These are phyloP conservation scores for Passiflora organensis DNA, from an alignment of 345 rosid genomes.

Conservation along the genomic window DNA sequence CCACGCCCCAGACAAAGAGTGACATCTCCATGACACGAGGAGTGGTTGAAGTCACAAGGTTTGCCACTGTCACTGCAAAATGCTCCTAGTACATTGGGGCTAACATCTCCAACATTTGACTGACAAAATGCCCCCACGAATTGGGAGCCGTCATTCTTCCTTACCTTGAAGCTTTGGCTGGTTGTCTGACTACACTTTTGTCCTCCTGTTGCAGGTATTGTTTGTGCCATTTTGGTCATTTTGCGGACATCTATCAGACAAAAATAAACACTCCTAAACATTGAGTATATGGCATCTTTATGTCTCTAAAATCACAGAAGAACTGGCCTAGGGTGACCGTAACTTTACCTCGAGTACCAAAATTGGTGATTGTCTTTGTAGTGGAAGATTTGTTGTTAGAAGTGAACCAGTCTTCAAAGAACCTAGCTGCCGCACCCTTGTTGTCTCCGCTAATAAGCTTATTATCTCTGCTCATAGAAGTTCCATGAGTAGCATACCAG, in stretches of 20 bases:
- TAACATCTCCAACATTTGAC: slow-evolving; percentile 59
- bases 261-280: neutral
- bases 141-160: slow-evolving; percentile 38
- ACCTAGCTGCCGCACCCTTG: slow-evolving; percentile 60
- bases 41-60: slow-evolving; percentile 56
- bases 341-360: neutral
- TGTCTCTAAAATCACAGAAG: too few species aligned
- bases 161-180: slow-evolving; percentile 44
- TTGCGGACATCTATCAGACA: slow-evolving; percentile 13
- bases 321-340: too few species aligned
- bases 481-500: slow-evolving; percentile 61
- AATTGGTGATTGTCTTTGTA: neutral
- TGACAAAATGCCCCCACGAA: slow-evolving; percentile 61
- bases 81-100: slow-evolving; percentile 56
- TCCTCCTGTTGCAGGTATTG: slow-evolving; percentile 46
- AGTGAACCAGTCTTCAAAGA: slow-evolving; percentile 51
- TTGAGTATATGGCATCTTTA: too few species aligned
- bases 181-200: slow-evolving; percentile 35
- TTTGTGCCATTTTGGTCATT: slow-evolving; percentile 20
- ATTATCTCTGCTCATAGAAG: slow-evolving; percentile 56
- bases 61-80: slow-evolving; percentile 45
- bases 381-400: slow-evolving; percentile 4
- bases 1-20: slow-evolving; percentile 55
- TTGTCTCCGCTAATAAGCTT: slow-evolving; percentile 58
- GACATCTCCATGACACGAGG: slow-evolving; percentile 49